Evolutionary conservation across 495 filamentous ascomycete genomes (phyloP), one percentile per base, ranked within the genome.

Genomic region (Lindgomyces ingoldianus): DNA sequence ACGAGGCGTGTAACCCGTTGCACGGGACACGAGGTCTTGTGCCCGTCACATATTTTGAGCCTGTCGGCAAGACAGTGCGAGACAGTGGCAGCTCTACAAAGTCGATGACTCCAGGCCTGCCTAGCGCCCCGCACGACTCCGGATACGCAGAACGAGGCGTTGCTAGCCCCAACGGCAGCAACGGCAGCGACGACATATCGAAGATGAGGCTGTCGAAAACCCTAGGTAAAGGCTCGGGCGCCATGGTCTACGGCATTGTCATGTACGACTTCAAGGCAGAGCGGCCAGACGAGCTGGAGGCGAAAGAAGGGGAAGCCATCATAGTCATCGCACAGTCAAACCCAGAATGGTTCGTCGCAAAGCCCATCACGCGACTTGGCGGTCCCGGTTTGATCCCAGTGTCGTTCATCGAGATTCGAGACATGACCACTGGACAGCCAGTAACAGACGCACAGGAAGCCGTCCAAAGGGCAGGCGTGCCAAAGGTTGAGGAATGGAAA

Each of bases 251-350:
- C 69, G 94, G 94, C 30, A 84, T 98, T 44, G 95, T 98, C 57
- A 87, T 93, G 80, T 98, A 98, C 72, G 95, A 98, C 75, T 98
- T 98, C 77, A 84, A 90, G 60, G 95, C 94, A 0, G 95, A 98
- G 75, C 82, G 95, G 54, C 90, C 93, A 1, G 95, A 98, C 68
- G 94, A 98, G 75, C 76, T 98, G 65, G 93, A 97, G 65, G 95
- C 95, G 25, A 95, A 94, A 74, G 86, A 88, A 48, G 95, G 94
- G 58, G 94, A 98, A 75, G 89, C 91, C 36, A 97, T 98, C 71
- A 96, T 98, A 59, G 92, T 98, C 26, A 98, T 98, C 73, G 94
- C 94, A 41, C 94, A 97, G 75, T 98, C 94, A n/a, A 97, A 98
- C 70, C 92, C 93, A 36, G 94, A 98, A 74, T 98, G 94, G 94